Percentiles rank a stretch among this genome's conserved stretches.
Conservation (phyloP, 164 flowering plant genomes). For the Houttuynia cordata region DNA sequence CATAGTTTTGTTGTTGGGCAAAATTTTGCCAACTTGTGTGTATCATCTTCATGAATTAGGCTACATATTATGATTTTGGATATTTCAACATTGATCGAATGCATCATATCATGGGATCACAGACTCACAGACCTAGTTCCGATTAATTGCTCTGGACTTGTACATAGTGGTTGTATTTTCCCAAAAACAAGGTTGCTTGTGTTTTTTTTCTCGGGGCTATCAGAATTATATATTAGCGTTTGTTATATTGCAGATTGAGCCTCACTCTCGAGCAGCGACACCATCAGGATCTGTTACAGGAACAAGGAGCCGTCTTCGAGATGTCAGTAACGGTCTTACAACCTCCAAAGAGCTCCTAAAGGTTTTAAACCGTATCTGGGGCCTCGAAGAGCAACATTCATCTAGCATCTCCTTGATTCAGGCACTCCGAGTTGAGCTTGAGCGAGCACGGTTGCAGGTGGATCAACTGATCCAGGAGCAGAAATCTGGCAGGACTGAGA, state of each 20-base stretch:
- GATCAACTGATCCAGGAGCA: conserved; percentile 70
- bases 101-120: too few relatives aligned
- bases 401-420: conserved; percentile 73
- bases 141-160: too few relatives aligned
- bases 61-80: too few relatives aligned
- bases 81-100: too few relatives aligned
- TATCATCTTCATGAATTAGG: too few relatives aligned
- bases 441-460: conserved; percentile 63
- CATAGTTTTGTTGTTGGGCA: too few relatives aligned
- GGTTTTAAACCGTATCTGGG: conserved; percentile 74
- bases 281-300: conserved; percentile 43
- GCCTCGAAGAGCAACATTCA: conserved; percentile 54
- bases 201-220: too few relatives aligned
- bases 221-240: not conserved
- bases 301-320: conserved; percentile 49
- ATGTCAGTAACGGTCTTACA: conserved; percentile 59
- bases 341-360: conserved; percentile 86
- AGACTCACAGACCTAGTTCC: too few relatives aligned
- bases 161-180: too few relatives aligned
- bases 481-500: conserved; percentile 43
- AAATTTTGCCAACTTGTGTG: too few relatives aligned
- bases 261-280: conserved; percentile 44
- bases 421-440: conserved; percentile 84
- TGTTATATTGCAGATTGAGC: conserved; percentile 44
- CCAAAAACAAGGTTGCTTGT: too few relatives aligned